Evolutionary conservation across 2,329 filamentous ascomycete species (phyloP), one percentile per base, ranked within the genome.

Genomic region (Colletotrichum aenigma): DNA sequence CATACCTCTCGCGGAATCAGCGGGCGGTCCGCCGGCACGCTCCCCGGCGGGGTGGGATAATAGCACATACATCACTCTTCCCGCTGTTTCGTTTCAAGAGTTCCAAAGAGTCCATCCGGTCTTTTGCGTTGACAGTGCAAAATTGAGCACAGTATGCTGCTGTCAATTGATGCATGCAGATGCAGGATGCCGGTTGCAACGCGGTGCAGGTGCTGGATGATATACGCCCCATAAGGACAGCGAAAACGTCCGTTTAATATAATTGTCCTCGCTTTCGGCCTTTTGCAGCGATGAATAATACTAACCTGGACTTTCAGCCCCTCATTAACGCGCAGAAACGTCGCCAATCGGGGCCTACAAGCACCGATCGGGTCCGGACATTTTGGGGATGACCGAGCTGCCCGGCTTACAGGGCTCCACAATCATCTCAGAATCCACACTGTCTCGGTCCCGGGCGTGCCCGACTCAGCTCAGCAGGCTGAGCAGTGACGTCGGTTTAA

Each of bases 321-420:
- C 65, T 36, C 7, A 38, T 36, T 8, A 30, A 32, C 6, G 21
- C 48, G 34, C 15, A 52, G 24, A 21, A 16, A 24, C 43, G 21
- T 64, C 43, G 43, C 24, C 24, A n/a, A 34, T 34, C 70, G 70
- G 56, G 18, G 64, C 18, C 24, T 15, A 61, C 8, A 48, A 21
- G 26, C 24, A 28, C 73, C 64, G 62, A 65, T 62, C 74, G 65
- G 74, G 28, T 6, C 70, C 74, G 74, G 74, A 76, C 74, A 74
- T 64, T 74, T 74, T 75, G 73, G 73, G 70, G 70, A 73, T 75
- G 70, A n/a, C 74, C 74, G 70, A 74, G 38, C 65, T 74, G 43
- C 13, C 71, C 70, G 74, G 70, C 64, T 58, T 16, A 26, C 13
- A 21, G 26, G 34, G 26, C 34, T 15, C 74, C 70, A 58, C 69